A percentile compares a stretch with the other conserved stretches of the same genome.
Conservation (phyloP, 164 flowering plant genomes). For the Stephania yunnanensis region DNA sequence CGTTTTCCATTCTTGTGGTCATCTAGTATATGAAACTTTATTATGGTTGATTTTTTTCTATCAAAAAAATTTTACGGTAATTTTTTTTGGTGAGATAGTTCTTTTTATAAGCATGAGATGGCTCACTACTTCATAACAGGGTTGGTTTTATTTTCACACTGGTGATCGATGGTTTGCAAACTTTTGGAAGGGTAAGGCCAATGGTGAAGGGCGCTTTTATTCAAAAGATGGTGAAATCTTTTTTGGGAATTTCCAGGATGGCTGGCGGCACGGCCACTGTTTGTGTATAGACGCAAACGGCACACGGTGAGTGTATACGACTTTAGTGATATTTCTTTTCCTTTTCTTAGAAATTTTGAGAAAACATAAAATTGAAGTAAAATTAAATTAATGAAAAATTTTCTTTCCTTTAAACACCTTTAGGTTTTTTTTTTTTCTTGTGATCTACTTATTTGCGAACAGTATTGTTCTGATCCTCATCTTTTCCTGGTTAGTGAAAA, state of each 20-base stretch:
- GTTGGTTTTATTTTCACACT: slow-evolving; percentile 84
- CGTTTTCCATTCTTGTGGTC: background rate
- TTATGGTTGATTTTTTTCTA: too few relatives aligned
- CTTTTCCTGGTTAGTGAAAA: background rate
- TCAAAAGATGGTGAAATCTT: slow-evolving; percentile 73
- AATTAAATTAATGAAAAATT: too few relatives aligned
- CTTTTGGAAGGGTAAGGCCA: slow-evolving; percentile 96
- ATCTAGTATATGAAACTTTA: background rate
- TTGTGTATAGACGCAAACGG: slow-evolving; percentile 67
- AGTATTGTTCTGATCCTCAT: background rate
- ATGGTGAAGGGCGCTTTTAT: slow-evolving; percentile 93
- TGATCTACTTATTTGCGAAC: too few relatives aligned
- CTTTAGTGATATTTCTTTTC: background rate
- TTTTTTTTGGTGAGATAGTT: background rate
- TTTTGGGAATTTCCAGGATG: slow-evolving; percentile 86
- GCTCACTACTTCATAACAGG: slow-evolving; percentile 32
- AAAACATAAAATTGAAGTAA: too few relatives aligned
- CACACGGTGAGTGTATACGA: slow-evolving; percentile 40
- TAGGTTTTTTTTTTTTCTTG: too few relatives aligned
- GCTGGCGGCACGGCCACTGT: slow-evolving; percentile 81
- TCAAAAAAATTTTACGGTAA: too few relatives aligned
- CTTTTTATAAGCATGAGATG: background rate
- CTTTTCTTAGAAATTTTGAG: background rate
- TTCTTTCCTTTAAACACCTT: too few relatives aligned
- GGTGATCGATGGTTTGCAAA: slow-evolving; percentile 97